Conservation (phyloP, 2,329 filamentous ascomycete species). For the Fusarium goolgardi region DNA sequence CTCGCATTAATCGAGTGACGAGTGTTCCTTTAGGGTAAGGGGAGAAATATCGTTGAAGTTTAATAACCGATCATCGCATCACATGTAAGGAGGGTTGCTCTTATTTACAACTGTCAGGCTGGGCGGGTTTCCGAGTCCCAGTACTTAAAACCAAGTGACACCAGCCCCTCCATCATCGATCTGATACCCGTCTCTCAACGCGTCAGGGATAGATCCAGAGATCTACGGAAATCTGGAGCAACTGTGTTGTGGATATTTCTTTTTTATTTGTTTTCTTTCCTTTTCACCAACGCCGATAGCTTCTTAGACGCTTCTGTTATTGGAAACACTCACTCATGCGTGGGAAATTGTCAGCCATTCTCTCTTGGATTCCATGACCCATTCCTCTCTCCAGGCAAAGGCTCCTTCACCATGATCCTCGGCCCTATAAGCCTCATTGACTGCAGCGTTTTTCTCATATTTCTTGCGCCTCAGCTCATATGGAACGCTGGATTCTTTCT, state of each 20-base stretch:
- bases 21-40: not conserved
- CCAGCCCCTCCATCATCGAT: slow-evolving; percentile 42
- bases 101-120: slow-evolving; percentile 9
- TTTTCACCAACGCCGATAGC: not conserved
- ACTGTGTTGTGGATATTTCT: slow-evolving; percentile 7
- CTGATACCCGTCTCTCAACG: slow-evolving; percentile 23
- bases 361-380: slow-evolving; percentile 23
- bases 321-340: not conserved
- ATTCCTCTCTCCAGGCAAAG: slow-evolving; percentile 13
- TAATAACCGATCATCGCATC: slow-evolving; percentile 24
- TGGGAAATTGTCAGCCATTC: not conserved
- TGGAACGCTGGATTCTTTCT: slow-evolving; percentile 72
- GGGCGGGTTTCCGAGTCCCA: slow-evolving; percentile 6
- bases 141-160: slow-evolving; percentile 1
- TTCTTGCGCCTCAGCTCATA: slow-evolving; percentile 78
- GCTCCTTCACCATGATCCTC: slow-evolving; percentile 71
- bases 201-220: slow-evolving; percentile 26
- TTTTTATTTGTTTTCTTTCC: not conserved
- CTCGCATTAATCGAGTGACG: slow-evolving; percentile 1
- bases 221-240: slow-evolving; percentile 3
- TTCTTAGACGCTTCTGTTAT: not conserved
- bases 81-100: slow-evolving; percentile 21
- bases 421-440: slow-evolving; percentile 80
- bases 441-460: slow-evolving; percentile 77
- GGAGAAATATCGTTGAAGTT: not conserved